Percentiles rank a stretch among this genome's conserved stretches.
Conservation (phyloP, 1,284 basidiomycete genomes). For the Rhodotorula sp. region DNA sequence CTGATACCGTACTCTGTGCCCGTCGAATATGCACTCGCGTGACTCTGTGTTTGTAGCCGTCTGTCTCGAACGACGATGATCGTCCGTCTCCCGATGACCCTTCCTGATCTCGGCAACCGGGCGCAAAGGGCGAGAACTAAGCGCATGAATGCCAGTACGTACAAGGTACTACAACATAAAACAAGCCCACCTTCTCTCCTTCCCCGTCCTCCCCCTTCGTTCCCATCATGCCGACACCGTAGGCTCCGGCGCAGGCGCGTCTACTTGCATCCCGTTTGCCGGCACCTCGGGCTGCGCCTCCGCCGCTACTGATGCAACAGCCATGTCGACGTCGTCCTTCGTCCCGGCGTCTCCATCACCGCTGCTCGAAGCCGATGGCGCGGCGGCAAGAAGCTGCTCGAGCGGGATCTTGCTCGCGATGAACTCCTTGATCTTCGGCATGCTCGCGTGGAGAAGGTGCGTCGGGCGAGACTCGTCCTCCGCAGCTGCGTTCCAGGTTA, state of each 20-base stretch:
- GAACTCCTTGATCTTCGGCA: constrained; percentile 40
- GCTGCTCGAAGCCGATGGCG: background rate
- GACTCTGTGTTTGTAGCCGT: no score
- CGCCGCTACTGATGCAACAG: background rate
- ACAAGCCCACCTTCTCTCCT: background rate
- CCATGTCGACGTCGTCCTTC: background rate
- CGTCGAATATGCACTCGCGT: no score
- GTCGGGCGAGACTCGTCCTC: constrained; percentile 42
- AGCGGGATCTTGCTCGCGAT: constrained; percentile 23
- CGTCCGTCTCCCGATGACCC: no score
- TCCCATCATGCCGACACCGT: background rate
- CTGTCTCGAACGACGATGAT: no score
- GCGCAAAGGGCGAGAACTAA: no score
- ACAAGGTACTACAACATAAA: background rate
- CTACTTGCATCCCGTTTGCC: background rate
- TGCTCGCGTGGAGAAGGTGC: constrained; percentile 34
- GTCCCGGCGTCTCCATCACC: background rate
- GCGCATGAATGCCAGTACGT: no score
- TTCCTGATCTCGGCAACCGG: no score
- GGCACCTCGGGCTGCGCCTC: background rate
- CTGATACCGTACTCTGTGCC: no score
- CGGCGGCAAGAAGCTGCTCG: background rate
- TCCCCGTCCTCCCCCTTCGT: no score
- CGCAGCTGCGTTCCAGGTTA: constrained; percentile 5
- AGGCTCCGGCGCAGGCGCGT: background rate